Conservation (phyloP, 768 basidiomycete species). For the Strobilomyces confusus region DNA sequence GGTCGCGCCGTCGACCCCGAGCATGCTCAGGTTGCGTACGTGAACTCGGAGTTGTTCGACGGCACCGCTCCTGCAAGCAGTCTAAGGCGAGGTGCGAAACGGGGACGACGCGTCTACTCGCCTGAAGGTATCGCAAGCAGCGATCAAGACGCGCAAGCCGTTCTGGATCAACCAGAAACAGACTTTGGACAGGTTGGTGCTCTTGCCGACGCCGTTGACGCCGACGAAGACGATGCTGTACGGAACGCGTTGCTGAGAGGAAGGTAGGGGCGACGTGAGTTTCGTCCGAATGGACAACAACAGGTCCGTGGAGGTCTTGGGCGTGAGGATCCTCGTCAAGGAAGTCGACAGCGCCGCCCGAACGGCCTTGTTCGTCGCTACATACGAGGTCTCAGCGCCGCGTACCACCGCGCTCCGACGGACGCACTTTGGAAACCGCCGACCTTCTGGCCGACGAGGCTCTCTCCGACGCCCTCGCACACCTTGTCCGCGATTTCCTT, state of each 20-base stretch:
- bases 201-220: constrained; percentile 98
- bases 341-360: constrained; percentile 78
- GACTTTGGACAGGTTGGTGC: constrained; percentile 96
- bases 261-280: constrained; percentile 65
- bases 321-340: constrained; percentile 90
- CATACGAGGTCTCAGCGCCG: constrained; percentile 7
- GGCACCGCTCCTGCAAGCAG: constrained; percentile 71
- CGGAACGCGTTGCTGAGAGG: constrained; percentile 74
- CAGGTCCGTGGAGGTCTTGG: constrained; percentile 96
- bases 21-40: constrained; percentile 87
- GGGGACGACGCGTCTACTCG: constrained; percentile 27
- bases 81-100: not conserved
- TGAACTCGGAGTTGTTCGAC: constrained; percentile 98
- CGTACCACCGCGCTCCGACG: not conserved
- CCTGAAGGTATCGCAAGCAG: constrained; percentile 98
- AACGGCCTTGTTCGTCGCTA: constrained; percentile 84
- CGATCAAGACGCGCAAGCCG: constrained; percentile 86
- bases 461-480: constrained; percentile 90
- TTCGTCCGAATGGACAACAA: constrained; percentile 91
- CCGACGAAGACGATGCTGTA: constrained; percentile 97
- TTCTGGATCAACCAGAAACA: constrained; percentile 99
- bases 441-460: constrained; percentile 85
- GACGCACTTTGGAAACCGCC: constrained; percentile 82
- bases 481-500: constrained; percentile 93
- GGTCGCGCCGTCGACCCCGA: constrained; percentile 64